Base-by-base conservation (phyloP, 805 yeast genomes). In the Metschnikowia continentalis region DNA sequence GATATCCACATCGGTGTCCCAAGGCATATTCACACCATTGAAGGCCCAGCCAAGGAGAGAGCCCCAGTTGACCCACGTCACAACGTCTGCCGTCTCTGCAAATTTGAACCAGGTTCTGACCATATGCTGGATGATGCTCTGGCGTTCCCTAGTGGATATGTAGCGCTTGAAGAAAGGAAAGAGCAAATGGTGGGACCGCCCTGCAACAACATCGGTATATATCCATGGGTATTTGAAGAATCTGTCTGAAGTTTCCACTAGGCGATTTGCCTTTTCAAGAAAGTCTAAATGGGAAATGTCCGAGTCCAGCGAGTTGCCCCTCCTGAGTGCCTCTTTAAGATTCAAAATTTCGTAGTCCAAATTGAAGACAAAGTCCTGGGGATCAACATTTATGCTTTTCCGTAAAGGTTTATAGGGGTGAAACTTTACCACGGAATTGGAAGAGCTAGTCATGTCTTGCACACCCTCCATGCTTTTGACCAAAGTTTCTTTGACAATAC, bases 221-320 rank as follows among this genome's bases (percentile, higher is more conserved):
- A 71, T 70, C 75, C 75, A 71, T 7, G 75, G 74, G 52, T 71
- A 71, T 52, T 71, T 69, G 62, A 71, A 71, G 51, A 60, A 68
- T 32, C 67, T 56, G 54, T 67, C 72, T 8, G 70, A 57, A 32
- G 47, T 26, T 41, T 61, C 65, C 14, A 55, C 64, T 7, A 50
- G 33, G 13, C 37, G 17, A 48, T 53, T 63, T 10, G 73, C 63
- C 38, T 59, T 53, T 49, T 67, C 61, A 19, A 71, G 54, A 32
- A 70, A 70, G n/a, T 61, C 54, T 32, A 69, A 61, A 47, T 68
- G 67, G 26, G 59, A 54, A 23, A 46, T 43, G 32, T 69, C 67
- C 15, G 59, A 52, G 0, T 45, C 30, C 39, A 53, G 50, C 6
- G 66, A 53, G 6, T 47, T 50, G 6, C 57, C 49, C 2, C 49